These are phyloP conservation scores for Endothia cerciana DNA, from an alignment of 2,329 filamentous ascomycete species.

Conservation along the genomic window DNA sequence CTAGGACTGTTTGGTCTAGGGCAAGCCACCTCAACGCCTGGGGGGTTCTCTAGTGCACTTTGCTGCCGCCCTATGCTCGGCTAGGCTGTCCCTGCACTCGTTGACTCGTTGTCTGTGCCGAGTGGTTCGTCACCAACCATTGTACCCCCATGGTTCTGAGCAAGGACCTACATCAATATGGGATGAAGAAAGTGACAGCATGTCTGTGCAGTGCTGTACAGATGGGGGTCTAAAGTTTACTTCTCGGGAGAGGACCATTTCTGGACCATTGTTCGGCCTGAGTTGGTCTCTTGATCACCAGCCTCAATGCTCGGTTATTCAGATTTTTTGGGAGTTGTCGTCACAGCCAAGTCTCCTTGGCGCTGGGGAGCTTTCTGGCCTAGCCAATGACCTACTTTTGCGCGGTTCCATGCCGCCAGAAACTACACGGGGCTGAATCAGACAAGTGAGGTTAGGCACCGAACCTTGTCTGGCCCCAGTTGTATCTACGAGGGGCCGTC, in stretches of 20 bases:
- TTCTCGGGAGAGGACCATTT: background rate
- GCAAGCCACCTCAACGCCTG: background rate
- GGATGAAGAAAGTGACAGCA: background rate
- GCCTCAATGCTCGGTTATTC: background rate
- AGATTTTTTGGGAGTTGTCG: background rate
- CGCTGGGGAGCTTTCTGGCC: background rate
- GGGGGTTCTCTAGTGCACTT: no score
- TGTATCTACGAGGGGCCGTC: background rate
- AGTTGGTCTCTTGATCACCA: background rate
- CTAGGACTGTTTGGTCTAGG: background rate
- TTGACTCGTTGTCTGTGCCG: constrained; percentile 8
- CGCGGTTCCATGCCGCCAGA: background rate
- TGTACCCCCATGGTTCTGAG: background rate
- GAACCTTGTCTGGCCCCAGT: background rate
- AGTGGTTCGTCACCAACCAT: background rate
- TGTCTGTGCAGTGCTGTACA: background rate
- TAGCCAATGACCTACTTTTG: background rate
- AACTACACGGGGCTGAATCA: background rate
- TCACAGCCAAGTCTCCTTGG: background rate
- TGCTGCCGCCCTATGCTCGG: background rate
- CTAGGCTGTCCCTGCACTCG: background rate
- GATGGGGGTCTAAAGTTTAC: background rate
- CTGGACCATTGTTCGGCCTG: background rate
- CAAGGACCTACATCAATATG: background rate
- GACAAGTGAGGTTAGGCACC: background rate